A percentile compares a stretch with the other conserved stretches of the same genome.
Evolutionary conservation across 495 filamentous ascomycete species (phyloP).

Genomic region (Penicillium cataractarum): DNA sequence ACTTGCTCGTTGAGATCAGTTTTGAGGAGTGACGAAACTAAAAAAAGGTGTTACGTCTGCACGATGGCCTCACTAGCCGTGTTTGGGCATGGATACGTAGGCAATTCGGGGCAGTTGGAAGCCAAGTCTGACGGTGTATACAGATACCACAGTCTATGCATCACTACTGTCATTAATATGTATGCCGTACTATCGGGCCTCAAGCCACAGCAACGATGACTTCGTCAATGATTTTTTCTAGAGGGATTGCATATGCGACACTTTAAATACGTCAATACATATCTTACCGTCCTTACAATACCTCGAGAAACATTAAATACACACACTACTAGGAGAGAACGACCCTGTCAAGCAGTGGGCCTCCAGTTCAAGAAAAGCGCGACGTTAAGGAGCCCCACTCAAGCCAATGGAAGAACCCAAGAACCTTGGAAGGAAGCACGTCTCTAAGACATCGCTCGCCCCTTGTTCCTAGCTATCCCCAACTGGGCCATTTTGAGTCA

Average conservation of each 20-base stretch:
- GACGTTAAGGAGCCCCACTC: constrained; percentile 28
- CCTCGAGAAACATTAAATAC: background rate
- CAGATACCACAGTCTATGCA: background rate
- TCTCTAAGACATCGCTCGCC: constrained; percentile 22
- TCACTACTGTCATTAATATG: background rate
- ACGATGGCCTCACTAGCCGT: constrained; percentile 16
- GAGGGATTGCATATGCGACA: background rate
- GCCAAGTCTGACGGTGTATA: background rate
- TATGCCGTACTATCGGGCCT: background rate
- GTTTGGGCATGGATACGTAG: constrained; percentile 24
- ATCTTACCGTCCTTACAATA: background rate
- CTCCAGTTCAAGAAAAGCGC: constrained; percentile 18
- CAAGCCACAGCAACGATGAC: constrained; percentile 3
- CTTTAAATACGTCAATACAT: background rate
- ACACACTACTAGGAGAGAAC: constrained; percentile 13
- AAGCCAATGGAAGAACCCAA: constrained; percentile 38
- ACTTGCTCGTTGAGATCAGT: background rate
- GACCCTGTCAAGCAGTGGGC: constrained; percentile 30
- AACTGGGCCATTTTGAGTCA: constrained; percentile 9
- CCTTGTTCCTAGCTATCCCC: constrained; percentile 11
- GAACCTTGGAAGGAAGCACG: constrained; percentile 34
- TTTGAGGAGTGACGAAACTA: background rate
- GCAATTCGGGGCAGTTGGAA: background rate
- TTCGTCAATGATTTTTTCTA: background rate
- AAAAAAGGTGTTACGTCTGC: constrained; percentile 12